Evolutionary conservation across 2,329 filamentous ascomycete genomes (phyloP).

Genomic region (Microsporum canis): DNA sequence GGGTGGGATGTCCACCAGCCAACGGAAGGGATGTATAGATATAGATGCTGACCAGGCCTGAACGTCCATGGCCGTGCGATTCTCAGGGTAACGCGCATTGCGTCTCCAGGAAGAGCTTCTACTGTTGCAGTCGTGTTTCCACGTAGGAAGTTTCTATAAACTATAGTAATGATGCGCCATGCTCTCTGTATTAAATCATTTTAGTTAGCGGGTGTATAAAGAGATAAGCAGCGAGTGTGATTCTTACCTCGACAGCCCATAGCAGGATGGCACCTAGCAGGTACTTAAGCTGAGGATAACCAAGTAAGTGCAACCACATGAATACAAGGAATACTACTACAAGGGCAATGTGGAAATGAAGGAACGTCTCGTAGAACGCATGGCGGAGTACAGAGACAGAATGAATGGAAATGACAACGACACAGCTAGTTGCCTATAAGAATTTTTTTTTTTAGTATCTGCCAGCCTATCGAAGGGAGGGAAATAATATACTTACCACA

Average conservation of each 20-base stretch:
- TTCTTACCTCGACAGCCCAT: constrained; percentile 56
- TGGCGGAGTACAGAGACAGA: constrained; percentile 74
- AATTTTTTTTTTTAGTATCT: constrained; percentile 4
- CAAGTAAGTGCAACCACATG: constrained; percentile 67
- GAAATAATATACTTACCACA: constrained; percentile 28
- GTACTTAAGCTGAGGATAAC: constrained; percentile 61
- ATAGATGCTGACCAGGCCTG: constrained; percentile 61
- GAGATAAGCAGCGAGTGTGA: not conserved
- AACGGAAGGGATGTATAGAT: constrained; percentile 57
- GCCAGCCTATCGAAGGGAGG: constrained; percentile 23
- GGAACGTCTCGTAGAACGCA: constrained; percentile 94
- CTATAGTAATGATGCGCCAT: constrained; percentile 50
- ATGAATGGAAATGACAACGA: constrained; percentile 56
- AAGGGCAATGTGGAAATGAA: constrained; percentile 71
- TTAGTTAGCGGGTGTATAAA: constrained; percentile 11
- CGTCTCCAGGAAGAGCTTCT: constrained; percentile 58
- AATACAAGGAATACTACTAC: constrained; percentile 57
- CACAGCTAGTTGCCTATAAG: constrained; percentile 36
- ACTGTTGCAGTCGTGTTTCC: constrained; percentile 55
- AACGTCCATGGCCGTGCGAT: constrained; percentile 56
- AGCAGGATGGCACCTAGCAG: constrained; percentile 62
- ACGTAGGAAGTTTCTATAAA: constrained; percentile 51
- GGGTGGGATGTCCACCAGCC: constrained; percentile 63
- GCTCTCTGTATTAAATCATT: constrained; percentile 33
- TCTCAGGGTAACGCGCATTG: constrained; percentile 57